phyloP scores from a whole-genome alignment of 805 yeast genomes.

The Yarrowia deformans region DNA sequence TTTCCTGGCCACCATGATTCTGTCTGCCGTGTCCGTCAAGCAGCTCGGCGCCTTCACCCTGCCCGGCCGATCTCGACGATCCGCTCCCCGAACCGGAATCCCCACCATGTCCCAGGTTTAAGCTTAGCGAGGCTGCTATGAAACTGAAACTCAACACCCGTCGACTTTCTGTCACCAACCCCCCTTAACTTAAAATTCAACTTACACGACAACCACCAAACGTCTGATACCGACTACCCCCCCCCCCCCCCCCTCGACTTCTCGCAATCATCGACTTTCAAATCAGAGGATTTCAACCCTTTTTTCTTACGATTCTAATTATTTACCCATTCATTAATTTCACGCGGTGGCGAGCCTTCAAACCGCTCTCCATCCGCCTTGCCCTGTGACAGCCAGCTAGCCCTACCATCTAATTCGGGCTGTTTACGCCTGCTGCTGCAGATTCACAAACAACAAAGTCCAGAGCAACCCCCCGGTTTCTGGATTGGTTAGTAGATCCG shows the following conservation, averaged over 20 bases:
- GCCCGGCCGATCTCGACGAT: slow-evolving; percentile 56
- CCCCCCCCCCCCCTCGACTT: slow-evolving; percentile 7
- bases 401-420: not conserved
- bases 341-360: no score
- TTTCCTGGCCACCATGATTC: slow-evolving; percentile 68
- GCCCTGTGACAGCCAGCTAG: not conserved
- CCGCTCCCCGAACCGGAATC: slow-evolving; percentile 76
- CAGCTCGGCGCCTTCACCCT: slow-evolving; percentile 66
- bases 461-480: no score
- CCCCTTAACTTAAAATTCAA: slow-evolving; percentile 22
- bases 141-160: not conserved
- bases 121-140: slow-evolving; percentile 43
- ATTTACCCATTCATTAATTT: slow-evolving; percentile 31
- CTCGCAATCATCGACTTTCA: slow-evolving; percentile 23
- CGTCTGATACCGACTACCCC: slow-evolving; percentile 36
- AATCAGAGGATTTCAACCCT: slow-evolving; percentile 25
- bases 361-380: no score
- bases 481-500: slow-evolving; percentile 24
- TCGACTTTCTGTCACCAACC: no score
- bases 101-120: slow-evolving; percentile 91
- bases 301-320: slow-evolving; percentile 28
- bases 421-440: no score
- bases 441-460: no score
- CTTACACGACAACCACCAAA: not conserved
- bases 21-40: slow-evolving; percentile 60